Evolutionary conservation across 2,329 filamentous ascomycete genomes (phyloP).

Genomic region (Arthrobotrys musiformis): DNA sequence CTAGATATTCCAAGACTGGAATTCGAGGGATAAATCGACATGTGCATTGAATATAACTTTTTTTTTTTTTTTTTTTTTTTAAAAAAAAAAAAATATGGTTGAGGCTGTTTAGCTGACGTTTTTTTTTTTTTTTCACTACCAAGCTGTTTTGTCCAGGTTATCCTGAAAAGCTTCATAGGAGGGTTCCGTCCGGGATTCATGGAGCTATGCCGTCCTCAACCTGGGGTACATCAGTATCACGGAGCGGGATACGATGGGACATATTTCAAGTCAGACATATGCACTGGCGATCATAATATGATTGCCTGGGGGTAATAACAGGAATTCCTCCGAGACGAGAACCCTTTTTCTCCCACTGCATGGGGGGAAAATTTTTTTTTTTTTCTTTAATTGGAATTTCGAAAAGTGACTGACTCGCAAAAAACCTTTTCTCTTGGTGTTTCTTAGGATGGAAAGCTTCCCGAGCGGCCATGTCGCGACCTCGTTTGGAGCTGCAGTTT

Average conservation of each 20-base stretch:
- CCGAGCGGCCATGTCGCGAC: conserved; percentile 39
- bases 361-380: conserved; percentile 10
- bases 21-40: conserved; percentile 12
- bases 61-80: conserved; percentile 3
- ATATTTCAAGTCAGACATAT: conserved; percentile 33
- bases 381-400: conserved; percentile 12
- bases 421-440: too few species aligned
- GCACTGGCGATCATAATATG: conserved; percentile 45
- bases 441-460: conserved; percentile 38
- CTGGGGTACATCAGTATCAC: conserved; percentile 12
- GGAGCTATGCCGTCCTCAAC: conserved; percentile 28
- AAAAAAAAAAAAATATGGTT: too few species aligned
- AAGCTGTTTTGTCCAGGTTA: conserved; percentile 34
- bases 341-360: conserved; percentile 1
- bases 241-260: conserved; percentile 35
- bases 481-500: conserved; percentile 38
- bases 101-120: conserved; percentile 5
- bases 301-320: conserved; percentile 36
- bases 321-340: conserved; percentile 39
- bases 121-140: not conserved
- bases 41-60: not conserved
- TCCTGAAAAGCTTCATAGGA: conserved; percentile 21
- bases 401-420: conserved; percentile 22
- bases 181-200: conserved; percentile 30
- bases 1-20: conserved; percentile 8